These are phyloP conservation scores for Globisporangium takayamanum DNA, from an alignment of 352 stramenopile genomes.

Conservation along the genomic window DNA sequence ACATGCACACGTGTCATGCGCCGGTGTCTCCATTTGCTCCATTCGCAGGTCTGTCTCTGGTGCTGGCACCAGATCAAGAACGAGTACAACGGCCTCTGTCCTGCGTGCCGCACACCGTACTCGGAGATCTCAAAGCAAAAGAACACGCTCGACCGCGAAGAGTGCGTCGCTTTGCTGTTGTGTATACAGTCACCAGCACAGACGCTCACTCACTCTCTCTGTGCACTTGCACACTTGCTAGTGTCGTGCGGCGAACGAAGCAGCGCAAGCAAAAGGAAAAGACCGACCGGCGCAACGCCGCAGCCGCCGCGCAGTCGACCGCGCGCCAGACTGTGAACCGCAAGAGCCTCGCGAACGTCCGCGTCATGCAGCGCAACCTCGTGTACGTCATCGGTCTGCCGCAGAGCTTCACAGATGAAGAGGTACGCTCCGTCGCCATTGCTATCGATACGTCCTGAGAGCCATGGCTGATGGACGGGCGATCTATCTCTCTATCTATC, in stretches of 20 bases:
- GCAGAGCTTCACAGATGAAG: slow-evolving; percentile 76
- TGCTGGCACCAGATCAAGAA: slow-evolving; percentile 99
- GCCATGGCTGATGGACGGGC: not conserved
- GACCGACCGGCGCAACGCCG: slow-evolving; percentile 51
- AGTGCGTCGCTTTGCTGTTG: slow-evolving; percentile 40
- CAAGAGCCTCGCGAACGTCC: slow-evolving; percentile 84
- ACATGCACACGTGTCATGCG: too few species aligned
- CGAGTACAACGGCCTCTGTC: slow-evolving; percentile 96
- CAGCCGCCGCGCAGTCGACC: not conserved
- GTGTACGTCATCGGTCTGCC: slow-evolving; percentile 94
- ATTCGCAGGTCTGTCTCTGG: slow-evolving; percentile 95
- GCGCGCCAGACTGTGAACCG: slow-evolving; percentile 47
- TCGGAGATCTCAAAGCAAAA: slow-evolving; percentile 89
- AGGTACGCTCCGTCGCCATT: slow-evolving; percentile 21
- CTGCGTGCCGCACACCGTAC: slow-evolving; percentile 96
- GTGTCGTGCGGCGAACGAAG: slow-evolving; percentile 71
- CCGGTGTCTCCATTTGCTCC: not conserved
- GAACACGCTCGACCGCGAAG: slow-evolving; percentile 93
- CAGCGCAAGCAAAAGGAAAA: slow-evolving; percentile 85
- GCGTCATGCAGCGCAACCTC: slow-evolving; percentile 92
- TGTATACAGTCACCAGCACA: too few species aligned
- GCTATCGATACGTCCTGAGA: not conserved
- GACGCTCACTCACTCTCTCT: slow-evolving; percentile 1
- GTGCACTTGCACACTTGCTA: slow-evolving; percentile 10
- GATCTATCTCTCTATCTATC: not conserved